phyloP scores from a whole-genome alignment of 305 asterid genomes.

The Solanum chacoense region DNA sequence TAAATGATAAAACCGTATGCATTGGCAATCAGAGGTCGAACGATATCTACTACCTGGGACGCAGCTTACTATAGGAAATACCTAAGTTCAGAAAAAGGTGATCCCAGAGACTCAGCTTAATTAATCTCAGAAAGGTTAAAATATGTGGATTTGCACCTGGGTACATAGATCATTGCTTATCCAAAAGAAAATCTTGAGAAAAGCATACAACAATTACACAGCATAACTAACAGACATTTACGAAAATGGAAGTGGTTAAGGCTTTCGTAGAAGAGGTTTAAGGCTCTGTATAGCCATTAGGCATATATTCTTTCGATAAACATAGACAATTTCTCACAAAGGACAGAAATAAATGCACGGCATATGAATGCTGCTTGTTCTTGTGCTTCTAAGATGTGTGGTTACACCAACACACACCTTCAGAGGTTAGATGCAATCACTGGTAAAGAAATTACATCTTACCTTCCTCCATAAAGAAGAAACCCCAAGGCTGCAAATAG shows the following conservation, averaged over 20 bases:
- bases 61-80: neutral
- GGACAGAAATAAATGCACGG: neutral
- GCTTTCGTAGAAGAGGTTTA: neutral
- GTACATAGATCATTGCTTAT: neutral
- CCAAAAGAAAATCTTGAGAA: neutral
- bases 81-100: neutral
- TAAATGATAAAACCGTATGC: neutral
- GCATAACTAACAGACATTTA: neutral
- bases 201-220: neutral
- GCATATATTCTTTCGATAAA: neutral
- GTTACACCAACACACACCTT: neutral
- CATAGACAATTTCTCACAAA: neutral
- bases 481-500: constrained; percentile 91
- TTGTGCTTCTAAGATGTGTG: neutral
- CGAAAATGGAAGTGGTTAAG: neutral
- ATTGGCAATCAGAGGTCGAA: neutral
- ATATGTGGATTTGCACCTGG: neutral
- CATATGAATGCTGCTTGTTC: neutral
- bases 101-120: neutral
- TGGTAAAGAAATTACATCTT: neutral
- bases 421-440: neutral
- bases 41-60: neutral
- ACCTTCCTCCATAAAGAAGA: constrained; percentile 98
- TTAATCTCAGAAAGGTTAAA: neutral
- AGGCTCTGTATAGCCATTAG: neutral